A percentile compares a stretch with the other conserved stretches of the same genome.
Evolutionary conservation across 371 early-diverging fungal genomes (phyloP).

Genomic region (Capillidium rhysosporum): DNA sequence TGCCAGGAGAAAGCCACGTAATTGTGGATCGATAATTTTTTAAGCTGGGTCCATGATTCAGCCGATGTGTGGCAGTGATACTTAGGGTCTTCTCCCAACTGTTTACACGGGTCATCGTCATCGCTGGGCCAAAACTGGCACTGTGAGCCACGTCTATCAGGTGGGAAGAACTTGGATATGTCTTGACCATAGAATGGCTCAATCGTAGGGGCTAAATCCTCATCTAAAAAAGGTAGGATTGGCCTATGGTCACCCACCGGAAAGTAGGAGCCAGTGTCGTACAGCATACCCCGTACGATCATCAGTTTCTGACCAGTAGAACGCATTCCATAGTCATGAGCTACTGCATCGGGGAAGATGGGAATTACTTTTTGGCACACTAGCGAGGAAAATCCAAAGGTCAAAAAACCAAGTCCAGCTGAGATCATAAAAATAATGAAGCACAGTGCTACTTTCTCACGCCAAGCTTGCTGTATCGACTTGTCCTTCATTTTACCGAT

Average conservation of each 20-base stretch:
- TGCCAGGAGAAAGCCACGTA: constrained; percentile 12
- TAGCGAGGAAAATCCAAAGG: constrained; percentile 32
- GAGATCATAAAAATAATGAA: constrained; percentile 31
- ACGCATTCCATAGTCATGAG: constrained; percentile 3
- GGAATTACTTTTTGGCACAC: constrained; percentile 13
- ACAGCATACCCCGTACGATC: constrained; percentile 15
- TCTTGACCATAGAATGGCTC: constrained; percentile 11
- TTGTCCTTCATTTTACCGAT: constrained; percentile 19
- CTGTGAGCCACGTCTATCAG: constrained; percentile 1
- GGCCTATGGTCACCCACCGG: constrained; percentile 12
- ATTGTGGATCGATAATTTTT: background rate
- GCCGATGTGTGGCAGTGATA: constrained; percentile 12
- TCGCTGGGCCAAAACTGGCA: constrained; percentile 11
- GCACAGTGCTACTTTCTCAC: constrained; percentile 64
- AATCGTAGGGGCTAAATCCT: constrained; percentile 10
- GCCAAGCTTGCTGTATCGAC: constrained; percentile 44
- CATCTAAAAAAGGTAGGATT: constrained; percentile 6
- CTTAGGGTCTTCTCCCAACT: background rate
- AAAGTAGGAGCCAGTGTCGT: constrained; percentile 15
- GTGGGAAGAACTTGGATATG: constrained; percentile 14
- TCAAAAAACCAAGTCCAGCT: constrained; percentile 27
- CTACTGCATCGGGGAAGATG: constrained; percentile 8
- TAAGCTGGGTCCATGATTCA: background rate
- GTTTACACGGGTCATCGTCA: constrained; percentile 10
- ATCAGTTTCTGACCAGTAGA: constrained; percentile 7